phyloP scores from a whole-genome alignment of 495 filamentous ascomycete genomes.

The Penicillium alfredii region DNA sequence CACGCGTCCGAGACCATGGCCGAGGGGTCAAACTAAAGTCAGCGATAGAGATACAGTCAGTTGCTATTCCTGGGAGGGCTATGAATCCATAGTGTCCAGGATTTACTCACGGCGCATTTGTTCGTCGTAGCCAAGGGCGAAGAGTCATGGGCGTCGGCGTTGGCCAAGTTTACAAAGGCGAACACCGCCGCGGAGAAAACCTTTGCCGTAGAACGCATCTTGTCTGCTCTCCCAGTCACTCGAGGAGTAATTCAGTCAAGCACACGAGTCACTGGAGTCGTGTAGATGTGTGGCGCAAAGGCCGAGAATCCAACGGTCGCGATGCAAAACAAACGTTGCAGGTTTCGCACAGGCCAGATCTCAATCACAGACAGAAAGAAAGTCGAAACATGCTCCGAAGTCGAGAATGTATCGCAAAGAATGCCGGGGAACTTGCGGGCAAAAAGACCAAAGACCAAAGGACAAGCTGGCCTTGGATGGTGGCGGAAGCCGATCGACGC shows the following conservation, averaged over 20 bases:
- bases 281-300: conserved; percentile 1
- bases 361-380: too few species aligned
- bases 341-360: too few species aligned
- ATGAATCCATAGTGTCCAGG: too few species aligned
- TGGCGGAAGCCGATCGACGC: conserved; percentile 14
- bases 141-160: conserved; percentile 32
- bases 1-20: conserved; percentile 80
- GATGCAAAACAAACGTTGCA: conserved; percentile 1
- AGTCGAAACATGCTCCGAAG: too few species aligned
- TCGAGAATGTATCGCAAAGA: conserved; percentile 6
- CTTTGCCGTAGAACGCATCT: conserved; percentile 62
- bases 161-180: conserved; percentile 55
- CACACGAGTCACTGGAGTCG: neutral
- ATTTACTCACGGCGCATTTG: conserved; percentile 59
- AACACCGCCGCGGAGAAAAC: conserved; percentile 75
- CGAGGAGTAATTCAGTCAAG: neutral
- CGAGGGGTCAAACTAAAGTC: conserved; percentile 53
- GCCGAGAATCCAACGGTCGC: conserved; percentile 2
- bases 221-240: conserved; percentile 9
- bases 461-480: conserved; percentile 30
- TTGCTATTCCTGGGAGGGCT: conserved; percentile 1
- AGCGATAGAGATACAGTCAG: conserved; percentile 3
- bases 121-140: conserved; percentile 41
- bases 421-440: conserved; percentile 3
- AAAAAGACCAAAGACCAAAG: conserved; percentile 26